Evolutionary conservation across 2,329 filamentous ascomycete genomes (phyloP).

Genomic region (Penicillium sp.): DNA sequence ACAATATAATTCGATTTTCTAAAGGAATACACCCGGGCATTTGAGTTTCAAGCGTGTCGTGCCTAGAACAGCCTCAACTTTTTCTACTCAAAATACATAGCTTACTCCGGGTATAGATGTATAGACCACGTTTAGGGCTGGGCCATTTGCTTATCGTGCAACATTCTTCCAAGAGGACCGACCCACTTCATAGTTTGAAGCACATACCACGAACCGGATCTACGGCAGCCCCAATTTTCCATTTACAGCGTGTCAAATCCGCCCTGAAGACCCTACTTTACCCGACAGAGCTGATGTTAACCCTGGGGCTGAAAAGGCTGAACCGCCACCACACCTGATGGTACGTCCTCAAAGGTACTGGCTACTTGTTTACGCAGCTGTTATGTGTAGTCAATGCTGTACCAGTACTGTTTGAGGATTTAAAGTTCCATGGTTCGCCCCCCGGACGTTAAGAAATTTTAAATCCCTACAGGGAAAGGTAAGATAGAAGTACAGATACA

Average conservation of each 20-base stretch:
- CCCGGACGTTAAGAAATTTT: constrained; percentile 10
- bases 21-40: too few species aligned
- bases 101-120: too few species aligned
- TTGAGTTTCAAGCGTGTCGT: too few species aligned
- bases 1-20: too few species aligned
- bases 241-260: not conserved
- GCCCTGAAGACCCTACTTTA: not conserved
- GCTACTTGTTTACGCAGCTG: constrained; percentile 10
- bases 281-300: constrained; percentile 4
- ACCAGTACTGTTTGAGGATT: constrained; percentile 17
- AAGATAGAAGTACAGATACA: not conserved
- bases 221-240: not conserved
- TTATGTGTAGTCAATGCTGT: constrained; percentile 6
- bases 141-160: not conserved
- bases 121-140: not conserved
- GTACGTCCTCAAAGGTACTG: constrained; percentile 4
- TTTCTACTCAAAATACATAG: too few species aligned
- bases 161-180: not conserved
- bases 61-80: too few species aligned
- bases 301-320: constrained; percentile 12
- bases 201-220: not conserved
- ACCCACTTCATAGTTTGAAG: not conserved
- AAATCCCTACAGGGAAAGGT: constrained; percentile 2
- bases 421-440: constrained; percentile 17
- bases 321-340: constrained; percentile 13